A percentile compares a stretch with the other conserved stretches of the same genome.
These are phyloP conservation scores for Avena sativa DNA, from an alignment of 176 grass and related monocot genomes.

Conservation along the genomic window DNA sequence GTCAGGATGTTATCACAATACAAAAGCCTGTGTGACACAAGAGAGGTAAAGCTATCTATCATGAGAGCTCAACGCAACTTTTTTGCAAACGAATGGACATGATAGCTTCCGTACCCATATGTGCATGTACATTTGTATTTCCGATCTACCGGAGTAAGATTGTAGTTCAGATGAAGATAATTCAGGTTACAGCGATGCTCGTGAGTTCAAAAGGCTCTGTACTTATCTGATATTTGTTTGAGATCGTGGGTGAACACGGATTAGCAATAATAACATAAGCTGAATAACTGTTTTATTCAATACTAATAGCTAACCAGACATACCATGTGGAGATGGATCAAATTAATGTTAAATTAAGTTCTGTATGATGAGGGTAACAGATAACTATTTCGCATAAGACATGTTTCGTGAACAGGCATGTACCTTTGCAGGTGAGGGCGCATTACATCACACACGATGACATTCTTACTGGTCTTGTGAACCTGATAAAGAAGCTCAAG, in stretches of 20 bases:
- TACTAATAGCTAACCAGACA: constrained; percentile 1
- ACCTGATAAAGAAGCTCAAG: constrained; percentile 50
- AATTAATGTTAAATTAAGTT: neutral
- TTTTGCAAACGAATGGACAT: no score
- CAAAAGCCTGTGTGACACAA: constrained; percentile 43
- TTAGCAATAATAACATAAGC: constrained; percentile 12
- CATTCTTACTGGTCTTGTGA: constrained; percentile 53
- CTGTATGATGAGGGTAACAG: neutral
- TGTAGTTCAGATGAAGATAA: constrained; percentile 18
- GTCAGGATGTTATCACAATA: constrained; percentile 47
- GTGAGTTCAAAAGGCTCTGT: neutral
- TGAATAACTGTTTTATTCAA: constrained; percentile 18
- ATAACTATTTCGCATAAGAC: constrained; percentile 5
- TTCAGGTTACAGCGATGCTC: neutral
- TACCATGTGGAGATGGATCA: constrained; percentile 3
- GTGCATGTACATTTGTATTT: no score
- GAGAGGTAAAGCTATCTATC: constrained; percentile 43
- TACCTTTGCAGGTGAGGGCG: constrained; percentile 47
- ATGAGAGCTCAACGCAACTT: neutral
- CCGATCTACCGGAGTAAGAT: neutral
- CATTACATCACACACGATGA: constrained; percentile 50
- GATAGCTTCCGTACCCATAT: no score
- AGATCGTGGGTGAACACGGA: neutral
- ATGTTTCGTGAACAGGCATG: constrained; percentile 20
- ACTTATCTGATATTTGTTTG: neutral